Evolutionary conservation across 352 stramenopile species (phyloP), one percentile per base, ranked within the genome.

Genomic region (Blastocystis hominis): DNA sequence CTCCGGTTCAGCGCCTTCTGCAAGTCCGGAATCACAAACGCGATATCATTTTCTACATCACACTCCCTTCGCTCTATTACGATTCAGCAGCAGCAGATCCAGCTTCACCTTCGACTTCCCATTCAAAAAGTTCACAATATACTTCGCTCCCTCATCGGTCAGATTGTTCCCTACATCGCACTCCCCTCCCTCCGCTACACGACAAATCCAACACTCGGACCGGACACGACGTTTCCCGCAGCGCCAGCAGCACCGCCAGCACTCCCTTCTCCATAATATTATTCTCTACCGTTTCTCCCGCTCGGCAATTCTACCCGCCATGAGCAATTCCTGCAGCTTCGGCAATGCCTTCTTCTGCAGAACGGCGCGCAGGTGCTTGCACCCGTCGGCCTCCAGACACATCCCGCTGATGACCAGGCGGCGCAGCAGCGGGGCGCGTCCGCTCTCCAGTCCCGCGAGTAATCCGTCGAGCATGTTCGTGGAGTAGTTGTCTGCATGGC

Each of bases 61-160:
- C 15, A 80, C 0, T 10, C 4, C 1, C n/a, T 44, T n/a, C 36
- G 3, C 1, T 40, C 15, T n/a, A 1, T 64, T 34, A 80, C 70
- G 70, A 62, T 80, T 80, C 70, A 80, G 40, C 30, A 62, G 50
- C 13, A 80, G 62, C 30, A 80, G 24, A 24, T 42, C 53, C 6
- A 80, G 50, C 38, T 62, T 13, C 54, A 46, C 63, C 53, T 80
- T 80, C 46, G 70, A 80, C 54, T 64, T 80, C 42, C 70, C 70
- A 38, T 80, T 80, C 70, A 80, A 1, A 24, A 80, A 80, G 44
- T 80, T 80, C 15, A 80, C 63, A 38, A 80, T 80, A 20, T 80
- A 80, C 70, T 80, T 80, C 13, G 70, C 70, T 13, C 70, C 70
- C 46, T 80, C 70, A 36, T 80, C 70, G 10, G 70, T 80, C 70